Conservation (phyloP, 2,329 filamentous ascomycete species). For the Fusarium multiceps region DNA sequence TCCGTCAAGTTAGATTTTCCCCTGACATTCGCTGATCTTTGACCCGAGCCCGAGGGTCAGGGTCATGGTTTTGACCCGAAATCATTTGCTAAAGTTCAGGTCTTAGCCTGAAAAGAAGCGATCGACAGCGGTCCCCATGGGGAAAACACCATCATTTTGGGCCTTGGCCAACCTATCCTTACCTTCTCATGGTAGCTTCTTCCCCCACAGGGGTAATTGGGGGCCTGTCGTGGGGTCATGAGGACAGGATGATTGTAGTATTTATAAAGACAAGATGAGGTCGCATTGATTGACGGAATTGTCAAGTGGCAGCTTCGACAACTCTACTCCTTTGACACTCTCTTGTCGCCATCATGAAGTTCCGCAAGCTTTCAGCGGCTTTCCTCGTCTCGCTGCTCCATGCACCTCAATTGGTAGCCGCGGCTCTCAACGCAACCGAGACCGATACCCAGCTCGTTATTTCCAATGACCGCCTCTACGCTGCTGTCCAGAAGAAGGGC, state of each 20-base stretch:
- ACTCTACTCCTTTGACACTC: not conserved
- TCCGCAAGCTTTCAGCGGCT: slow-evolving; percentile 35
- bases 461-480: slow-evolving; percentile 54
- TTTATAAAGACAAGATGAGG: slow-evolving; percentile 31
- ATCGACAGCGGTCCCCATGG: slow-evolving; percentile 43
- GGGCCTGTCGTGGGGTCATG: slow-evolving; percentile 38
- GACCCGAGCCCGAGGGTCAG: slow-evolving; percentile 38
- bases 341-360: slow-evolving; percentile 37
- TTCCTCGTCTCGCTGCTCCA: slow-evolving; percentile 38
- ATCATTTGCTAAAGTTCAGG: slow-evolving; percentile 19
- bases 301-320: slow-evolving; percentile 11
- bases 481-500: slow-evolving; percentile 52
- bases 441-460: slow-evolving; percentile 51
- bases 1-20: slow-evolving; percentile 16
- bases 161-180: slow-evolving; percentile 22
- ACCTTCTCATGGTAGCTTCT: slow-evolving; percentile 24
- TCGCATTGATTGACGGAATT: slow-evolving; percentile 6
- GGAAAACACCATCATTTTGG: slow-evolving; percentile 30
- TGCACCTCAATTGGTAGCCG: slow-evolving; percentile 39
- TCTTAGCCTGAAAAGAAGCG: slow-evolving; percentile 34
- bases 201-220: slow-evolving; percentile 42
- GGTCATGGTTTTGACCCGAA: slow-evolving; percentile 12
- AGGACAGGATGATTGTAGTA: not conserved
- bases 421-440: slow-evolving; percentile 50
- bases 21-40: slow-evolving; percentile 32